Base-by-base conservation (phyloP, 148 eudicot species). In the Silene conica region DNA sequence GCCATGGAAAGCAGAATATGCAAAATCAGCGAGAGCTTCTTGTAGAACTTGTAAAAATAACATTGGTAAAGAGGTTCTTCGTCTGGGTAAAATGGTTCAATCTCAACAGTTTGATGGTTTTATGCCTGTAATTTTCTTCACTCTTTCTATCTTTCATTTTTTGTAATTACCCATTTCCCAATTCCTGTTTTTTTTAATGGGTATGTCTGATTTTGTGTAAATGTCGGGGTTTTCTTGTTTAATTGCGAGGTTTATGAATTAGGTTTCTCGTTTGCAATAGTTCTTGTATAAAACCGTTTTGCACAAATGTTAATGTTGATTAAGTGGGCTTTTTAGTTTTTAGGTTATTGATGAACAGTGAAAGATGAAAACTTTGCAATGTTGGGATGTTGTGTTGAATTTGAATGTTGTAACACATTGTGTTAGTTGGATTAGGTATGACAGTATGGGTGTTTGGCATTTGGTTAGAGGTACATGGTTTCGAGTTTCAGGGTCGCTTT, bases 1-100 rank as follows among this genome's bases (percentile, higher is more conserved):
- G 94, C 90, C 93, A 81, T 95, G 99, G 99, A 95, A 86, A 72
- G 92, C 87, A 23, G 99, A 95, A 75, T 95, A 95, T 60, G 99
- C 99, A 0, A 95, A 95, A 80, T 95, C 99, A 31, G 89, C 83
- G 15, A 84, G 99, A 76, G 89, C 99, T 5, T 84, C 96, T 4
- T 95, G 99, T 79, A 84, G 86, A n/a, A 87, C 92, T 38, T 95
- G 99, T 86, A 92, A 84, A 54, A 52, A n/a, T 52, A 77, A 86
- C 46, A 96, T 96, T 73, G 85, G 65, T 31, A 96, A 96, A 82
- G 97, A 96, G 74, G 74, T 13, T 14, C 81, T 96, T 67, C 86
- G 97, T 72, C 85, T 96, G 8, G 99, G 99, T 0, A 90, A 96
- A 78, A 96, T 96, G 98, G 92, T 94, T 22, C 96, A 92, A 81